A percentile compares a stretch with the other conserved stretches of the same genome.
Evolutionary conservation across 2,329 filamentous ascomycete species (phyloP).

Genomic region (Sporothrix inflata): DNA sequence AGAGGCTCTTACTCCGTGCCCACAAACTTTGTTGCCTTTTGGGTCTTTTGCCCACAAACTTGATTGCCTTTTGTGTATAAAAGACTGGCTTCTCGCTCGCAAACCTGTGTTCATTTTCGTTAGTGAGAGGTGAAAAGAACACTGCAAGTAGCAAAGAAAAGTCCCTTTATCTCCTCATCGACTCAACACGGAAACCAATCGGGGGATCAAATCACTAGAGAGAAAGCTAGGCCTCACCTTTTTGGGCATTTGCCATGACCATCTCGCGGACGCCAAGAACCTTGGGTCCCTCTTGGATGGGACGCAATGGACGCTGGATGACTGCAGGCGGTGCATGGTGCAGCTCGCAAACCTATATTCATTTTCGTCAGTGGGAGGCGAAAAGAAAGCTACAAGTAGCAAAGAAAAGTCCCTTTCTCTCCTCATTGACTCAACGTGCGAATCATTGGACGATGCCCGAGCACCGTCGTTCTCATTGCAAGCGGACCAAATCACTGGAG

Average conservation of each 20-base stretch:
- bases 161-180: no score
- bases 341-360: neutral
- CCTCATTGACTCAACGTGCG: no score
- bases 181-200: no score
- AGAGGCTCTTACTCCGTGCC: neutral
- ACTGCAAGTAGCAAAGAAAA: no score
- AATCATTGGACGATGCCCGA: no score
- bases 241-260: neutral
- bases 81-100: neutral
- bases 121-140: neutral
- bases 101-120: neutral
- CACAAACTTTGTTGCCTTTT: neutral
- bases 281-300: neutral
- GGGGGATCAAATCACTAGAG: neutral
- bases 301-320: neutral
- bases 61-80: neutral
- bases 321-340: neutral
- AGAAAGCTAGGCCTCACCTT: neutral
- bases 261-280: neutral
- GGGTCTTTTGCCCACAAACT: no score
- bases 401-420: no score
- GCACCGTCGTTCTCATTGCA: no score
- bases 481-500: neutral
- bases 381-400: neutral
- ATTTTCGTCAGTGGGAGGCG: neutral